Percentiles rank a stretch among this genome's conserved stretches.
Evolutionary conservation across 345 rosid genomes (phyloP).

Genomic region (Sonneratia caseolaris): DNA sequence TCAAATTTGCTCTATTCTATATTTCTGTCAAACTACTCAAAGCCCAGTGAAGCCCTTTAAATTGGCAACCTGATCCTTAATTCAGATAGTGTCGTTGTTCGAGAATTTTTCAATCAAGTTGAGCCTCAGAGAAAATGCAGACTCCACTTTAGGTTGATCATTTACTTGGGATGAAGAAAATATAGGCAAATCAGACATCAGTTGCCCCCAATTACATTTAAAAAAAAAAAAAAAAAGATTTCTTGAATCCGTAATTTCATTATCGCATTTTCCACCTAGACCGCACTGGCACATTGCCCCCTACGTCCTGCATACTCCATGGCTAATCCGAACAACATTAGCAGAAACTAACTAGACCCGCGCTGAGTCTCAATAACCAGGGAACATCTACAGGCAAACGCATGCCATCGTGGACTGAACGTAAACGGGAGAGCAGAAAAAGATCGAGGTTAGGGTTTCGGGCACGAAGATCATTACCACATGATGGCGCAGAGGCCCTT

Average conservation of each 20-base stretch:
- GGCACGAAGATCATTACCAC: constrained; percentile 32
- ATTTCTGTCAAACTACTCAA: not conserved
- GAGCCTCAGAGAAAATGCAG: not conserved
- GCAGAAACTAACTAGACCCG: not conserved
- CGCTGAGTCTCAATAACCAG: not conserved
- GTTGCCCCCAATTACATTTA: not conserved
- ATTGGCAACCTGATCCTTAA: not conserved
- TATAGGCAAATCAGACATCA: not conserved
- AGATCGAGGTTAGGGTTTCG: not conserved
- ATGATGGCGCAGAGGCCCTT: constrained; percentile 74
- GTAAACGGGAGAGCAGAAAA: not conserved
- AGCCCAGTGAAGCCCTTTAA: not conserved
- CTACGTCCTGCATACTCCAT: not conserved
- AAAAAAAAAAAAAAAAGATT: not conserved
- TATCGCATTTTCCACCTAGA: not conserved
- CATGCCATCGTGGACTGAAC: not conserved
- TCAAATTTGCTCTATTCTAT: not conserved
- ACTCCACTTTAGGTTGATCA: not conserved
- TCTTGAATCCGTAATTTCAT: not conserved
- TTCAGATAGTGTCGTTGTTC: not conserved
- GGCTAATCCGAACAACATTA: not conserved
- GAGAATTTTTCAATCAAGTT: not conserved
- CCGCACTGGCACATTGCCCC: not conserved
- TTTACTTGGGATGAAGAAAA: not conserved
- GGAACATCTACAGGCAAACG: not conserved